These are phyloP conservation scores for Chlorella sp. DNA, from an alignment of 139 green algal species.

Conservation along the genomic window DNA sequence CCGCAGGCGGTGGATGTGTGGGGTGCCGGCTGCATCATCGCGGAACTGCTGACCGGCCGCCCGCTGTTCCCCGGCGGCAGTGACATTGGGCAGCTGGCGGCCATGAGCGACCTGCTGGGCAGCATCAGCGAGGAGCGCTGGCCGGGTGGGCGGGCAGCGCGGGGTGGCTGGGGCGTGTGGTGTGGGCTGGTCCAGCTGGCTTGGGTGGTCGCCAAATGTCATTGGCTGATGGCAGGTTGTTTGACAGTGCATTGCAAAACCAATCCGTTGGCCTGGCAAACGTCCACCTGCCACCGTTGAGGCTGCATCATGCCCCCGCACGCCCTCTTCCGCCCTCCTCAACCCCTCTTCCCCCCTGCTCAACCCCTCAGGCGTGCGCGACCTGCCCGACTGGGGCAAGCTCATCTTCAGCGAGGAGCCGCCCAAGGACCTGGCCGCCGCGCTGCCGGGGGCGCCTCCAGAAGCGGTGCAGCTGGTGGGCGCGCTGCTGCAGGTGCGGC, in stretches of 20 bases:
- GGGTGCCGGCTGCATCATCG: slow-evolving; percentile 90
- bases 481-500: slow-evolving; percentile 60
- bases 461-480: slow-evolving; percentile 71
- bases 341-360: background rate
- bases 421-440: slow-evolving; percentile 13
- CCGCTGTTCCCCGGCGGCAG: slow-evolving; percentile 90
- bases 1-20: slow-evolving; percentile 87
- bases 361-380: slow-evolving; percentile 39
- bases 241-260: no score
- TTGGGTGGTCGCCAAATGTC: no score
- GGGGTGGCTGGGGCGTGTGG: no score
- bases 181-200: no score
- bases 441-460: slow-evolving; percentile 59
- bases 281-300: no score
- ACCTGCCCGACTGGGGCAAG: slow-evolving; percentile 81
- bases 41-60: slow-evolving; percentile 85
- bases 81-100: slow-evolving; percentile 94
- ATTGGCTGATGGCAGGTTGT: no score
- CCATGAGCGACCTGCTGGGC: slow-evolving; percentile 70
- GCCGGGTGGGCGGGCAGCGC: slow-evolving; percentile 32
- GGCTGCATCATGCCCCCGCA: background rate
- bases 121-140: slow-evolving; percentile 58
- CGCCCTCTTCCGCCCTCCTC: background rate
- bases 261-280: no score
- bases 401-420: slow-evolving; percentile 20